These are phyloP conservation scores for Xylariales sp. DNA, from an alignment of 2,329 filamentous ascomycete genomes.

Conservation along the genomic window DNA sequence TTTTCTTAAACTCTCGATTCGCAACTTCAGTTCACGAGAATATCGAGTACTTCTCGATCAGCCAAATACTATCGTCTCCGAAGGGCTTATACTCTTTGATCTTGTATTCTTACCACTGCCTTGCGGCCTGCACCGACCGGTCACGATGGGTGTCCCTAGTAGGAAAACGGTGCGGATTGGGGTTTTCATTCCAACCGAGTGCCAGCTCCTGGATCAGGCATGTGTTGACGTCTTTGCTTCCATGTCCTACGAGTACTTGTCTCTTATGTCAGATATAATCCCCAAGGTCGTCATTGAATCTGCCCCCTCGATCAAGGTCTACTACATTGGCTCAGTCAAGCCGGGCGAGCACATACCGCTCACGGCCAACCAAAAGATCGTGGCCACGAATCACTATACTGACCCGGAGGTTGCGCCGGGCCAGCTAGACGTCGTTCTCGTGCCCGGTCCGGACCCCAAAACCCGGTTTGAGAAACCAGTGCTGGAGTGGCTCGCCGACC, in stretches of 20 bases:
- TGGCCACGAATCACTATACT: conserved; percentile 37
- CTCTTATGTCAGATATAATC: conserved; percentile 20
- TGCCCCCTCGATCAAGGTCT: conserved; percentile 38
- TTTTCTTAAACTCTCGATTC: too few relatives aligned
- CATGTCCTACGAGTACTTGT: conserved; percentile 42
- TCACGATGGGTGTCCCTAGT: conserved; percentile 1
- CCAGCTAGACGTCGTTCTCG: conserved; percentile 43
- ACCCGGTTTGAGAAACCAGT: conserved; percentile 24
- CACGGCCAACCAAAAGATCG: conserved; percentile 33
- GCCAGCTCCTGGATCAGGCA: conserved; percentile 47
- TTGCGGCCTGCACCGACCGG: too few relatives aligned
- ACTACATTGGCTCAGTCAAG: conserved; percentile 39
- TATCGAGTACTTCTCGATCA: too few relatives aligned
- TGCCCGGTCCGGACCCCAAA: conserved; percentile 45
- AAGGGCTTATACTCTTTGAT: too few relatives aligned
- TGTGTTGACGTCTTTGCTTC: conserved; percentile 45
- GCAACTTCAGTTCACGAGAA: too few relatives aligned
- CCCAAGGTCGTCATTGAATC: conserved; percentile 32
- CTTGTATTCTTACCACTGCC: not conserved
- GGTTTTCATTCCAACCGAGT: conserved; percentile 42
- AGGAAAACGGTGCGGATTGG: conserved; percentile 36
- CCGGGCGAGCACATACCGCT: conserved; percentile 32
- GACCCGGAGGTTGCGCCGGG: conserved; percentile 45
- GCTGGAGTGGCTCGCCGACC: conserved; percentile 37
- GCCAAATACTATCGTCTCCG: too few relatives aligned